Base-by-base conservation (phyloP, 179 eudicot genomes). In the Nepenthes alata region DNA sequence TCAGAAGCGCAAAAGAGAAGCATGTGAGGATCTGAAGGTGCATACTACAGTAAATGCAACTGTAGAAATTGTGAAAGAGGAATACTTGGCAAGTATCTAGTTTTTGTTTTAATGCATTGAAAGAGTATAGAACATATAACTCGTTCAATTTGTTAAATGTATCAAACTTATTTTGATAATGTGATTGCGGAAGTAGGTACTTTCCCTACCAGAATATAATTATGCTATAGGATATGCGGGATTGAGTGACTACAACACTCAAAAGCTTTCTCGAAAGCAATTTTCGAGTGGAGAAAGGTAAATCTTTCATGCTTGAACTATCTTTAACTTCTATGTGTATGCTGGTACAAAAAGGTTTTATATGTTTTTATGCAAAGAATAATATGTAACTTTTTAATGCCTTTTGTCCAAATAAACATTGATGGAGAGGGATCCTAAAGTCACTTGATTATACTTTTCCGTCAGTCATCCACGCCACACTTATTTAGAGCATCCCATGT, bases 1-100 rank as follows among this genome's bases (percentile, higher is more conserved):
- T 47, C 76, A 85, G 84, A 90, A 87, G 66, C 88, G 95, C 48
- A 89, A 79, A 80, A 75, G 81, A 72, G 90, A 70, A 66, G 67
- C 64, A 64, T 63, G 58, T 65, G 80, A 66, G 58, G 86, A 79
- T 37, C 62, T 93, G 80, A 85, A 87, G 77, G 76, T 81, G 69
- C 82, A 85, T 65, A 77, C 77, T 77, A 75, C 75, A 57, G 84
- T 90, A 53, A 80, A 75, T 68, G 89, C 94, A 11, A 59, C 72
- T 34, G 91, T 90, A 62, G 98, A 93, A 82, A 76, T 90, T 63
- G 89, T 87, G 61, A 90, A 93, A 69, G 95, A 90, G 70, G 82
- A 77, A 37, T 90, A 93, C 75, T 70, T 93, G 91, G 97, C 75
- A 78, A 75, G 78, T 75, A 3, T 50, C 60, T 45, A 2, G 44